Percentiles rank a stretch among this genome's conserved stretches.
Conservation (phyloP, 2,329 filamentous ascomycete species). For the Zasmidium angulare region DNA sequence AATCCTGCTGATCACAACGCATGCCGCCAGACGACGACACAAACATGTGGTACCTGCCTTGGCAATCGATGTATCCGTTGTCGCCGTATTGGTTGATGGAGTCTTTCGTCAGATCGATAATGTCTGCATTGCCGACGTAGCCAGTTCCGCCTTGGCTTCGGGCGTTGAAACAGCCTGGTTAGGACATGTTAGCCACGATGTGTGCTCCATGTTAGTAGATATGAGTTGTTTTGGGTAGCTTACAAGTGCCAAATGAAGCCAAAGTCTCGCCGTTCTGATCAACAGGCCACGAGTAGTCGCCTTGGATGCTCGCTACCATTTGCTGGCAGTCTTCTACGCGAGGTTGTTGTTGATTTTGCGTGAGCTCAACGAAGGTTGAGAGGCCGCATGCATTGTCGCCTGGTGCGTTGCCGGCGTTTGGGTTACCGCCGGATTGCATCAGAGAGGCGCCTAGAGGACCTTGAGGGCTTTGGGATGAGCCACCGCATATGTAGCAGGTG, state of each 20-base stretch:
- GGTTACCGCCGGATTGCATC: neutral
- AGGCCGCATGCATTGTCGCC: conserved; percentile 16
- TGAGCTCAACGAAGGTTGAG: conserved; percentile 10
- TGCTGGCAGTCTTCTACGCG: conserved; percentile 5
- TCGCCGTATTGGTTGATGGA: conserved; percentile 1
- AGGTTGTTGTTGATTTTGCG: neutral
- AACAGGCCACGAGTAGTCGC: neutral
- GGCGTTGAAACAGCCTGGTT: neutral
- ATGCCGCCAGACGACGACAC: neutral
- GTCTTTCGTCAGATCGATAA: conserved; percentile 5
- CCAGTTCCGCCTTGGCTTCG: neutral
- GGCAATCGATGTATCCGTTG: neutral
- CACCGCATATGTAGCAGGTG: conserved; percentile 1
- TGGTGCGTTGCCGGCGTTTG: conserved; percentile 7
- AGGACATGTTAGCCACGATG: neutral
- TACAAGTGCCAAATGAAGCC: conserved; percentile 2
- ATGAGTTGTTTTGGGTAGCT: neutral
- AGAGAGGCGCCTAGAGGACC: neutral
- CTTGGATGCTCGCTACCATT: neutral
- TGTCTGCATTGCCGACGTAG: conserved; percentile 1
- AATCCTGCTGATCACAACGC: neutral
- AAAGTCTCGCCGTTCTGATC: neutral
- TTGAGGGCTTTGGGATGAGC: neutral
- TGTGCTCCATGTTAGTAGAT: no score
- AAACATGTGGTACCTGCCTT: conserved; percentile 4